Conservation (phyloP, 345 rosid species). For the Syzygium oleosum region DNA sequence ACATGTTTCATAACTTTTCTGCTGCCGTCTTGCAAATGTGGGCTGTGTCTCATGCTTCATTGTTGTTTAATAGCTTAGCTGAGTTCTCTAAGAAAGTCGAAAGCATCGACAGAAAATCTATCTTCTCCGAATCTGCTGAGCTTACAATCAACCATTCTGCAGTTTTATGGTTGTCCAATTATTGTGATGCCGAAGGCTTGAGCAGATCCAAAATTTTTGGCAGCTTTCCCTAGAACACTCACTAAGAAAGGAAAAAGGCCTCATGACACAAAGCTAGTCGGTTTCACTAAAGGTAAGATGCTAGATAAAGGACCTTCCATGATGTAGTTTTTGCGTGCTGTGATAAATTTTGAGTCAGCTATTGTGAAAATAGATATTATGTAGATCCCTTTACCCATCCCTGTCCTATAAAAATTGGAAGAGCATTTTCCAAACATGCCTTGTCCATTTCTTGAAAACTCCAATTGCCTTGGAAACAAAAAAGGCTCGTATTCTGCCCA, state of each 20-base stretch:
- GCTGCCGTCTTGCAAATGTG: constrained; percentile 34
- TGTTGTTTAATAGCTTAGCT: constrained; percentile 36
- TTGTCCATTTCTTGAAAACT: background rate
- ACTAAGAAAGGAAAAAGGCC: background rate
- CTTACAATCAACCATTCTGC: constrained; percentile 26
- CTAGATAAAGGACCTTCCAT: background rate
- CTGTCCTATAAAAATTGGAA: background rate
- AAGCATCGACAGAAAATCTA: constrained; percentile 1
- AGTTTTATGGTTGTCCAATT: constrained; percentile 27
- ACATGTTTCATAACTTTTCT: constrained; percentile 27
- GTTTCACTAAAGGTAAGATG: background rate
- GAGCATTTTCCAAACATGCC: background rate
- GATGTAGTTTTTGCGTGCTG: background rate
- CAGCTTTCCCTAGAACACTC: constrained; percentile 1
- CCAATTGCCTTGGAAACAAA: background rate
- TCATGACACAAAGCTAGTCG: background rate
- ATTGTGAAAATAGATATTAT: background rate
- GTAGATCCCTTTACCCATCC: background rate
- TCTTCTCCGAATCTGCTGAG: constrained; percentile 9
- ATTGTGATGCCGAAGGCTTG: constrained; percentile 21
- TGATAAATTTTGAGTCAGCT: background rate
- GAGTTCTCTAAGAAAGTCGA: constrained; percentile 24
- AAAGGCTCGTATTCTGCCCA: background rate
- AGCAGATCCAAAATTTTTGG: constrained; percentile 11
- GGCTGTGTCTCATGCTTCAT: constrained; percentile 28